Base-by-base conservation (phyloP, 106 monocot species). In the Dioscorea dumetorum region DNA sequence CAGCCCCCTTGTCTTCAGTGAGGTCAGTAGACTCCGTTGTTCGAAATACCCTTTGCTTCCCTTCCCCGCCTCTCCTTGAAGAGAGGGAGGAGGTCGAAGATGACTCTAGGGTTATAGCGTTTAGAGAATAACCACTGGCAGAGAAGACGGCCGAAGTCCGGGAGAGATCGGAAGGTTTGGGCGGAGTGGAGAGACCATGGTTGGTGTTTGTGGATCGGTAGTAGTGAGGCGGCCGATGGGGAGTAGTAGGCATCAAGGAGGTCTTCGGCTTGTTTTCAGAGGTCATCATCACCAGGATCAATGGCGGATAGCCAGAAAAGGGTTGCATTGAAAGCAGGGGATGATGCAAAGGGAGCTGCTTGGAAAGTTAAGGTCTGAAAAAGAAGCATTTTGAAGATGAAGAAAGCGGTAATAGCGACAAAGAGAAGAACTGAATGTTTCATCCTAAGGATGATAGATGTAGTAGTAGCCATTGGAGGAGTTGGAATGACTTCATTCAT, bases 271-370 rank as follows among this genome's bases (percentile, higher is more conserved):
- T 78, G 72, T 6, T 21, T 48, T 21, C 41, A 12, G 52, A 73
- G 34, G 4, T 34, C 54, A 17, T 5, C 54, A 0, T 49, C 79
- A 16, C 49, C 73, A 56, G 56, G 15, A 4, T 49, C 62, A 14
- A 62, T 59, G 19, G 73, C 62, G 63, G 73, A 15, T 21, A 68
- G 61, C 50, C 34, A 41, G 61, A 72, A 19, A 51, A 78, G 66
- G 3, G 22, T 51, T 17, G 51, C 70, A 17, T 63, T 56, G 41
- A 57, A 58, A 24, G 10, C 15, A 15, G 62, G 2, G 16, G 32
- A 12, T 12, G 62, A 34, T n/a, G n/a, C n/a, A 8, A 32, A 9
- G 13, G 15, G 28, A 19, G 3, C 15, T 17, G 31, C 8, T 33
- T 59, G 22, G 59, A 19, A 59, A 19, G 20, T 22, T 12, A 33